A percentile compares a stretch with the other conserved stretches of the same genome.
These are phyloP conservation scores for Teratosphaeria epicoccoides DNA, from an alignment of 2,329 filamentous ascomycete species.

Conservation along the genomic window DNA sequence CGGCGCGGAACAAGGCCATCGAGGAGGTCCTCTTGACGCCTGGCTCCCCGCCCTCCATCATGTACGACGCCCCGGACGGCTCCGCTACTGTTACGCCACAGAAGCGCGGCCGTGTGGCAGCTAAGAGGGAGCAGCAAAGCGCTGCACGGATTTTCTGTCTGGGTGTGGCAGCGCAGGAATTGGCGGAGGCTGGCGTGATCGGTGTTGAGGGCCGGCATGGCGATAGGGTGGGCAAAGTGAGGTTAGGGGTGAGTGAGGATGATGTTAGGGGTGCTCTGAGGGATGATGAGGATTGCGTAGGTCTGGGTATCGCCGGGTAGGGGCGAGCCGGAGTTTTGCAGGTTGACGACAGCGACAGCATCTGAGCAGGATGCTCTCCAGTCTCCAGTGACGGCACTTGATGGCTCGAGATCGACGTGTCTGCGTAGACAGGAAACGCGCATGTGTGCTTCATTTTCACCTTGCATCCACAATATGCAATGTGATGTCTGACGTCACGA, in stretches of 20 bases:
- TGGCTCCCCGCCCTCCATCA: slow-evolving; percentile 25
- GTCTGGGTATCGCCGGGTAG: slow-evolving; percentile 51
- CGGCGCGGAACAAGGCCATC: slow-evolving; percentile 51
- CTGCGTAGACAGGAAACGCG: too few relatives aligned
- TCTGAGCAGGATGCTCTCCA: too few relatives aligned
- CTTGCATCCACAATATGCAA: too few relatives aligned
- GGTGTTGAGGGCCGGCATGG: slow-evolving; percentile 67
- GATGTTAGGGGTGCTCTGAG: slow-evolving; percentile 80
- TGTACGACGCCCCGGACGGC: slow-evolving; percentile 10
- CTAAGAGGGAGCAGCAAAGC: slow-evolving; percentile 23
- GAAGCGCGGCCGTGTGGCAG: slow-evolving; percentile 24
- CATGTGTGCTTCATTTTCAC: too few relatives aligned
- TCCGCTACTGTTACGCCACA: slow-evolving; percentile 19
- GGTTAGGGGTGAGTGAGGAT: slow-evolving; percentile 78
- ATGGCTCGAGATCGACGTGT: too few relatives aligned
- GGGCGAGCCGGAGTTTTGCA: too few relatives aligned
- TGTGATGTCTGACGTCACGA: too few relatives aligned
- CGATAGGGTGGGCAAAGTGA: slow-evolving; percentile 77
- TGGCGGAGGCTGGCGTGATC: slow-evolving; percentile 79
- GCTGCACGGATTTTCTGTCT: slow-evolving; percentile 48
- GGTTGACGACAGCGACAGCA: too few relatives aligned
- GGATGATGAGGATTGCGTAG: slow-evolving; percentile 78
- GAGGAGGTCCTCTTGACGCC: slow-evolving; percentile 48
- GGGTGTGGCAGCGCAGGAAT: slow-evolving; percentile 64
- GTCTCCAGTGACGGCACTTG: too few relatives aligned